These are phyloP conservation scores for Hericium coralloides DNA, from an alignment of 768 basidiomycete species.

Conservation along the genomic window DNA sequence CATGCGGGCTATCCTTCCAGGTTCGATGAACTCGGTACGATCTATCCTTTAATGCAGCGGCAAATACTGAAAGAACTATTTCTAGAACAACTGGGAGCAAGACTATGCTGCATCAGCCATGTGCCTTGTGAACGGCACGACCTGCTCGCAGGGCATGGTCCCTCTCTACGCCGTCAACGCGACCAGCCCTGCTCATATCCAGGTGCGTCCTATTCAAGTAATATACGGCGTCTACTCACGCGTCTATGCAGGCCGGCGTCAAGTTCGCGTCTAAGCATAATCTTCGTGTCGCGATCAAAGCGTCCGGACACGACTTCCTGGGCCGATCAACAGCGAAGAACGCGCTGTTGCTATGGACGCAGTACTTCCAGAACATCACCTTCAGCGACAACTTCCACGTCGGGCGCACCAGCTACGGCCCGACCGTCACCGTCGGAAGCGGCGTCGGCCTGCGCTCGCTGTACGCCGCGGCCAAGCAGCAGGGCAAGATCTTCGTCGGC, in stretches of 20 bases:
- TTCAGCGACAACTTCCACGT: constrained; percentile 19
- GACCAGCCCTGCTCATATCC: constrained; percentile 5
- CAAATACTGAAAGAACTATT: background rate
- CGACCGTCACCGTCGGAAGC: constrained; percentile 17
- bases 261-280: constrained; percentile 21
- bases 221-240: background rate
- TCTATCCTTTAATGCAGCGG: background rate
- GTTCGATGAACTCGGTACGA: constrained; percentile 10
- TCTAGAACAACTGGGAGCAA: constrained; percentile 14
- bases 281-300: constrained; percentile 25
- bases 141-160: constrained; percentile 9
- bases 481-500: constrained; percentile 16
- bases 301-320: constrained; percentile 32
- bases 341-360: constrained; percentile 33
- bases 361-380: constrained; percentile 26
- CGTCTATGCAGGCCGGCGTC: constrained; percentile 19
- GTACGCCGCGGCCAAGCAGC: constrained; percentile 12
- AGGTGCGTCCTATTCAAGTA: constrained; percentile 1
- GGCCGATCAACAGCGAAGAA: constrained; percentile 34
- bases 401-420: constrained; percentile 15
- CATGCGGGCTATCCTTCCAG: constrained; percentile 9
- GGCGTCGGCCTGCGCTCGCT: constrained; percentile 13
- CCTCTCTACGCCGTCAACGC: constrained; percentile 13
- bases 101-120: constrained; percentile 3
- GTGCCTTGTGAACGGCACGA: constrained; percentile 6